phyloP scores from a whole-genome alignment of 495 filamentous ascomycete species.

The Xylaria castorea region DNA sequence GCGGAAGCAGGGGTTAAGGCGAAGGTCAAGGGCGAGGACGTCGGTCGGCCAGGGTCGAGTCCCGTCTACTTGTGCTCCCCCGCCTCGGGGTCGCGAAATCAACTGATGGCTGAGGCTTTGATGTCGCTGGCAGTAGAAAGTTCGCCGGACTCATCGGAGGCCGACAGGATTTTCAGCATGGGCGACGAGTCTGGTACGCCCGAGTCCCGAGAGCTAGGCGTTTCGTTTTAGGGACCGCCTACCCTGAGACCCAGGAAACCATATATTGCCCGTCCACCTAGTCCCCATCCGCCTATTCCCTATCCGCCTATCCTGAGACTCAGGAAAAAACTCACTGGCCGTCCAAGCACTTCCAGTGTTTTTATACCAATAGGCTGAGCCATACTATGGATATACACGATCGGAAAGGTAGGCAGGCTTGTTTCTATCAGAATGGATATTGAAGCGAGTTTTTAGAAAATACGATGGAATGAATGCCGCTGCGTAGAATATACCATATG shows the following conservation, averaged over 20 bases:
- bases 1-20: slow-evolving; percentile 4
- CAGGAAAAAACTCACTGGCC: too few relatives aligned
- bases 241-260: too few relatives aligned
- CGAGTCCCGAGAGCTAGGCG: neutral
- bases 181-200: neutral
- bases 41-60: neutral
- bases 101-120: neutral
- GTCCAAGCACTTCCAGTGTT: neutral
- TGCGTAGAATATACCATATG: neutral
- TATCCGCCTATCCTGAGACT: neutral
- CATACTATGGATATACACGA: neutral
- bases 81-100: neutral
- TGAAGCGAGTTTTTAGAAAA: neutral
- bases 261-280: too few relatives aligned
- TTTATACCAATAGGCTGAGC: neutral
- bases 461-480: neutral
- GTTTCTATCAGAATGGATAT: neutral
- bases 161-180: neutral
- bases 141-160: neutral
- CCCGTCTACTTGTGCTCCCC: neutral
- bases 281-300: too few relatives aligned
- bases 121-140: neutral
- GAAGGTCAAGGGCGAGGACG: neutral
- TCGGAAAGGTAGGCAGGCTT: neutral
- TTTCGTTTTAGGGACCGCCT: neutral